Base-by-base conservation (phyloP, 495 filamentous ascomycete genomes). In the Friedmanniomyces endolithicus region DNA sequence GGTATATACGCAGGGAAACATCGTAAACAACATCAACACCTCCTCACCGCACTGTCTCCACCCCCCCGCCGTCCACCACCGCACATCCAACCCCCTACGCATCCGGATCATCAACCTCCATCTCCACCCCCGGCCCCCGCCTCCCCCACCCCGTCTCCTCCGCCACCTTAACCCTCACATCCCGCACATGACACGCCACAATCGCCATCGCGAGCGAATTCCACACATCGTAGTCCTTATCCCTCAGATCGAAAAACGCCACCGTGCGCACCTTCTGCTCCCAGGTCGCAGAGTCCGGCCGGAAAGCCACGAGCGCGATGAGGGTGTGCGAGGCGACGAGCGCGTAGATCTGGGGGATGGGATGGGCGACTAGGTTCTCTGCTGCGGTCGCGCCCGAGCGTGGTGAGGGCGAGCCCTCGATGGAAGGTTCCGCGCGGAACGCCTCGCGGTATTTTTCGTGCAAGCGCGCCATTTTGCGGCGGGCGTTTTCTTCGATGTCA, bases 171-270 rank as follows among this genome's bases (percentile, higher is more conserved):
- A 61, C 43, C 58, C 63, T 55, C 50, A 53, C 25, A 50, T 70
- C 64, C 8, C 68, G 59, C 25, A 52, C 55, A 45, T 70, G 68
- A 20, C 64, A 56, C 11, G 65, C 50, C 14, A 70, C 53, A 40
- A 70, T 70, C 7, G 67, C 67, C 23, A 70, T 35, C 6, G 68
- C 67, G 11, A 71, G 52, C 17, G 56, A 50, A 43, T 68, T 70
- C 68, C 68, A 71, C 12, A 71, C 67, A 52, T 71, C 67, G 48
- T 65, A 65, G 22, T 56, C 65, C 19, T 55, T 59, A 40, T 64
- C 51, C 25, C 55, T 52, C 41, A 61, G 63, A 48, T 68, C 61
- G 46, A 69, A 71, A 1, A 62, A 60, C 16, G 59, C 64, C 23
- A 71, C 54, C 2, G 55, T 61, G 2, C 58, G 54, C 16, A 71